These are phyloP conservation scores for Citrus inodora DNA, from an alignment of 345 rosid genomes.

Conservation along the genomic window DNA sequence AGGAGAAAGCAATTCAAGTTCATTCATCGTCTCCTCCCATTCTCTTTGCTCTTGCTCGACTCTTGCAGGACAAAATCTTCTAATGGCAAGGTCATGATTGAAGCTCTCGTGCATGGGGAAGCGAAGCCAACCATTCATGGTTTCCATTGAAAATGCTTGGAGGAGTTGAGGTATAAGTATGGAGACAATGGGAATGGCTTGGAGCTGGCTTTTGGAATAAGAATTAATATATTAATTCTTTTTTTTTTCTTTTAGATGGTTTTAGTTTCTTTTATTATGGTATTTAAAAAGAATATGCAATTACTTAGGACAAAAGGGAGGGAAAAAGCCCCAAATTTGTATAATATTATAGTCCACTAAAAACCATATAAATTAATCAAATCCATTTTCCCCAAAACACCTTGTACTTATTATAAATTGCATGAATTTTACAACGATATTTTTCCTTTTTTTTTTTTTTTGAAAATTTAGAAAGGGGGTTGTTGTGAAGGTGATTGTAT, in stretches of 20 bases:
- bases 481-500: background rate
- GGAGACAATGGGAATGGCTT: background rate
- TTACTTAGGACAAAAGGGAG: no score
- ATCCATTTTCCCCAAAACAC: background rate
- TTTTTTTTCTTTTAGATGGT: background rate
- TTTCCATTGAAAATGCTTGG: conserved; percentile 32
- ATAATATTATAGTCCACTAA: no score
- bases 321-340: no score
- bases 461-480: background rate
- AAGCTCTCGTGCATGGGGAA: conserved; percentile 34
- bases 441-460: no score
- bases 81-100: conserved; percentile 53
- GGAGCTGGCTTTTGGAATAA: background rate
- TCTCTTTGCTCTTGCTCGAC: conserved; percentile 43
- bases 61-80: conserved; percentile 64
- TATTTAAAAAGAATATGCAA: background rate
- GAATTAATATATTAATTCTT: background rate
- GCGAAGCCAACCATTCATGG: conserved; percentile 30
- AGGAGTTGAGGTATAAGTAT: conserved; percentile 2
- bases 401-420: background rate
- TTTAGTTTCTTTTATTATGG: background rate
- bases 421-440: background rate
- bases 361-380: no score
- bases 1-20: conserved; percentile 24
- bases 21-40: conserved; percentile 30